A percentile compares a stretch with the other conserved stretches of the same genome.
Conservation (phyloP, 2,329 filamentous ascomycete genomes). For the Colletotrichum salicis region DNA sequence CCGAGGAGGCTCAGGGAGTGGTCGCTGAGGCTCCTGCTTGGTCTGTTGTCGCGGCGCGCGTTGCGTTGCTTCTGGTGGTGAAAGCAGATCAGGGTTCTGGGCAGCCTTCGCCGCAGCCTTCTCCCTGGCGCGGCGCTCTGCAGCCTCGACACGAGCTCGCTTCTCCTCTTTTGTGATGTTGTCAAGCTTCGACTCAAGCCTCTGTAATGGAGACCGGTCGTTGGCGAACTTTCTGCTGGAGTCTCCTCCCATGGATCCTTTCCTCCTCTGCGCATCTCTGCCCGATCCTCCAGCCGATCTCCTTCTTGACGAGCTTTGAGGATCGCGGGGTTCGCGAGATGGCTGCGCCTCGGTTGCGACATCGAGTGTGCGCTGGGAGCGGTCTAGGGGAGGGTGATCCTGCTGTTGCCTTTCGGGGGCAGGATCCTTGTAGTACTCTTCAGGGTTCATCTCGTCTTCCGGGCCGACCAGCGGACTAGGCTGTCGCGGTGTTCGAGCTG, state of each 20-base stretch:
- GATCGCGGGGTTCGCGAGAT: constrained; percentile 10
- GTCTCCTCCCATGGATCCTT: constrained; percentile 49
- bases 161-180: constrained; percentile 98
- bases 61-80: constrained; percentile 40
- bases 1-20: constrained; percentile 21
- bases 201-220: constrained; percentile 91
- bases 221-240: constrained; percentile 74
- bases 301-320: constrained; percentile 20
- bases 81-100: constrained; percentile 38
- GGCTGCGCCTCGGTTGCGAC: constrained; percentile 32
- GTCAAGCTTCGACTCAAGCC: constrained; percentile 88
- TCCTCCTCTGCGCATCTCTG: constrained; percentile 42
- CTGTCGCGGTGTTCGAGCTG: constrained; percentile 43
- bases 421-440: constrained; percentile 45
- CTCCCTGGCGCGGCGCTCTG: constrained; percentile 79
- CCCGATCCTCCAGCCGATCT: constrained; percentile 16
- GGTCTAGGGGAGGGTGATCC: constrained; percentile 43
- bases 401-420: constrained; percentile 31
- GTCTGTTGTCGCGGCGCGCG: constrained; percentile 35
- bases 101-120: constrained; percentile 53
- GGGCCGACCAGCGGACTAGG: constrained; percentile 37
- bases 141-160: constrained; percentile 83
- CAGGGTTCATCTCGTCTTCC: constrained; percentile 43
- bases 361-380: constrained; percentile 43
- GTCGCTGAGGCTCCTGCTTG: constrained; percentile 40